Base-by-base conservation (phyloP, 1,284 basidiomycete genomes). In the Meripilus lineatus region DNA sequence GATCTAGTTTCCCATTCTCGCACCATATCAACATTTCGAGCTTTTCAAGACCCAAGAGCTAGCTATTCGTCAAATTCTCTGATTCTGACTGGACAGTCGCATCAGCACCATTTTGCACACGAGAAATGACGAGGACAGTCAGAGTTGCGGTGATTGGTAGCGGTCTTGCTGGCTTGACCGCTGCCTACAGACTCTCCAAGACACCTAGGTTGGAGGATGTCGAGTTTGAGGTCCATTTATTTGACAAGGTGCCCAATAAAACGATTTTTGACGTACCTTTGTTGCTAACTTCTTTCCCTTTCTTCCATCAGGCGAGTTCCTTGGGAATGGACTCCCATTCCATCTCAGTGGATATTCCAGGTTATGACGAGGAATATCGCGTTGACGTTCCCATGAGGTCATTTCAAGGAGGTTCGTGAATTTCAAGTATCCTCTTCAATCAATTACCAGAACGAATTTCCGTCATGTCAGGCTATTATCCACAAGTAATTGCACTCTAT, bases 301-400 rank as follows among this genome's bases (percentile, higher is more conserved):
- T 37, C 37, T 40, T 47, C 20, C 28, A 43, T 38, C 3, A 82
- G 79, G 63, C 72, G 4, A 46, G 66, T 1, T 54, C 64, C 26
- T 59, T 79, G 22, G 78, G 79, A 17, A 79, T 80, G 77, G 77
- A 79, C 54, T 68, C 73, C 13, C 66, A 74, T 15, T 80, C 77
- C 3, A 65, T 78, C 28, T 74, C 72, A 10, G 37, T 74, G 2
- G 34, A 40, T 3, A 56, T 65, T 11, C 56, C 59, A 14, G 58
- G 64, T 20, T 53, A 57, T 32, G 48, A 61, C 21, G 38, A 15
- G 18, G 66, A 69, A 49, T 72, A 69, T 67, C 67, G 76, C 36
- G 69, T 89, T 4, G 84, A 89, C 55, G 84, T 87, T 0, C 86
- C 86, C 1, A 89, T 89, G 85, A 67, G 85, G 18, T 81, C 80